phyloP scores from a whole-genome alignment of 2,329 filamentous ascomycete species.

The Corniculantispora saksenae region DNA sequence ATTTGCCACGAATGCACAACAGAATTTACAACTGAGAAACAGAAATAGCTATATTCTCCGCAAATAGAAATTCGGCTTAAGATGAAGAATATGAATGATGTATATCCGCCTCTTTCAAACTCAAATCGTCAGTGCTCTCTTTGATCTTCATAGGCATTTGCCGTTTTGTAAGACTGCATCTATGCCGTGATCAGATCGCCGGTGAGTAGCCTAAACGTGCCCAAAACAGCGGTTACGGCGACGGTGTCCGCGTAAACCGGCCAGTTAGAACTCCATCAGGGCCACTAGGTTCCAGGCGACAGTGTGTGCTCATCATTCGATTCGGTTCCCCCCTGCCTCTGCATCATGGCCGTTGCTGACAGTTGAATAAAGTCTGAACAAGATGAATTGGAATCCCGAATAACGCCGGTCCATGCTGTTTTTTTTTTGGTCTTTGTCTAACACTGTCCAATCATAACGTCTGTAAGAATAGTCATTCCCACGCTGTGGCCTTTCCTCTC shows the following conservation, averaged over 20 bases:
- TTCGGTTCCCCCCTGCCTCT: conserved; percentile 20
- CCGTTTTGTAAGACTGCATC: conserved; percentile 20
- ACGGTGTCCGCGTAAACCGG: conserved; percentile 30
- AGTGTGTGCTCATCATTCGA: conserved; percentile 51
- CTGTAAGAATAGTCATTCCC: background rate
- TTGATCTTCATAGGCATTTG: conserved; percentile 52
- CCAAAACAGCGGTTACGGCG: conserved; percentile 40
- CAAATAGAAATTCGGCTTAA: too few species aligned
- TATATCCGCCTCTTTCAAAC: background rate
- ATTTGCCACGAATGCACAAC: background rate
- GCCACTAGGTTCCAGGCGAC: conserved; percentile 28
- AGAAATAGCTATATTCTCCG: background rate
- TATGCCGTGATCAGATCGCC: conserved; percentile 39
- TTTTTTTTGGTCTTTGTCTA: background rate
- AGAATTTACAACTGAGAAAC: background rate
- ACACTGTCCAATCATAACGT: background rate
- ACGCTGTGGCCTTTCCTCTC: conserved; percentile 15
- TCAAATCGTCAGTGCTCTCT: conserved; percentile 58
- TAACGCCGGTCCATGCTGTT: conserved; percentile 16
- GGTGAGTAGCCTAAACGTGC: conserved; percentile 23
- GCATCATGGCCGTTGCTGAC: background rate
- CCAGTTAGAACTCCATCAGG: conserved; percentile 17
- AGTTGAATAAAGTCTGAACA: background rate
- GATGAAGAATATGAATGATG: background rate
- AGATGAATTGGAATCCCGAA: conserved; percentile 4